Base-by-base conservation (phyloP, 2,329 filamentous ascomycete species). In the Cadophora sp. region DNA sequence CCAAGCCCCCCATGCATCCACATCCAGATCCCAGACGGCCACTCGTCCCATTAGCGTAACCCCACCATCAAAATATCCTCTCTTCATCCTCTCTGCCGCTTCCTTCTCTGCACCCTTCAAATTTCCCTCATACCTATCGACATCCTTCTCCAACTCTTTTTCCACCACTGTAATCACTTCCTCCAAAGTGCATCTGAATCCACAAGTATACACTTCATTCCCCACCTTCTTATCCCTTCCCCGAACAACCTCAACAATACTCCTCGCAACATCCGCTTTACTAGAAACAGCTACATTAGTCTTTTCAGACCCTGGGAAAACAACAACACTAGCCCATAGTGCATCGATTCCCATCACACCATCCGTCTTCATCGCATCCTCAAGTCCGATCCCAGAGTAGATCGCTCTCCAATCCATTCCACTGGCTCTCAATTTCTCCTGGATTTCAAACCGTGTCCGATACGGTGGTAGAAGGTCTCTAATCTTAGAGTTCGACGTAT, bases 21-120 rank as follows among this genome's bases (percentile, higher is more conserved):
- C 50, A 14, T 47, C 59, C 3, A 39, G 18, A 66, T 70, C 68
- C 69, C 69, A 71, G 43, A 68, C 68, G 2, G 69, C 69, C 45
- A 71, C 68, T 41, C 68, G 51, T 22, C 64, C 64, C 64, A 71
- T 67, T 24, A 71, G 66, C 13, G 56, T 59, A 6, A 71, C 64
- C 0, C 70, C 70, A 1, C 70, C 70, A 62, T 71, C 70, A 58
- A 67, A 69, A 33, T 59, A 68, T 0, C 69, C 69, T 41, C 41
- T 62, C 59, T 66, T 64, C 66, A 71, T 70, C 51, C 70, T 66
- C 59, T 70, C 68, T 16, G 20, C 33, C 11, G 68, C 70, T 45
- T 70, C 70, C 47, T 65, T 71, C 36, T 59, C 58, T 9, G 66
- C 68, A 16, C 67, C 58, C 7, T 65, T 43, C n/a, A 69, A 47